A percentile compares a stretch with the other conserved stretches of the same genome.
Conservation (phyloP, 257 asterid genomes). For the Ilex asprella region DNA sequence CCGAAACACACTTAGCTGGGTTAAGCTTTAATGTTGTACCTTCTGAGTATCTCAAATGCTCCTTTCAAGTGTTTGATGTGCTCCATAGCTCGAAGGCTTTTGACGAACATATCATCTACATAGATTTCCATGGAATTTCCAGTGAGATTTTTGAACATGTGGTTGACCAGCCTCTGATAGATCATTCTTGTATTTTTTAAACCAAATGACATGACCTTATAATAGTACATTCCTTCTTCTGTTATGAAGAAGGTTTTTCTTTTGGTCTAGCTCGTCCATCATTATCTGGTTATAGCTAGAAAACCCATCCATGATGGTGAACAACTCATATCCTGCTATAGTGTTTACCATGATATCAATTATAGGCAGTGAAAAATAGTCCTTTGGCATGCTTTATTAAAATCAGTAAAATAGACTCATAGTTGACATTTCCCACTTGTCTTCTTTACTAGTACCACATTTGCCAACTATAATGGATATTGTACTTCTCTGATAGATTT, state of each 20-base stretch:
- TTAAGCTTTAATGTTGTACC: too few species aligned
- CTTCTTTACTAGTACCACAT: too few species aligned
- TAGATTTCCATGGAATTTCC: too few species aligned
- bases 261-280: not conserved
- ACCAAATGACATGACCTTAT: not conserved
- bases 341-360: not conserved
- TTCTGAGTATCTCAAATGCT: not conserved
- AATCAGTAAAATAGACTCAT: not conserved
- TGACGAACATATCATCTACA: not conserved
- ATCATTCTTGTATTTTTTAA: not conserved
- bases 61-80: not conserved
- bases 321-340: not conserved
- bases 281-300: not conserved
- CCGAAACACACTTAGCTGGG: too few species aligned
- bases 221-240: not conserved
- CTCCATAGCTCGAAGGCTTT: not conserved
- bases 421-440: not conserved
- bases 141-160: too few species aligned
- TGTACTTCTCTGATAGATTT: too few species aligned
- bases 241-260: not conserved
- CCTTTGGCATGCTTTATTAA: not conserved
- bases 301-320: not conserved
- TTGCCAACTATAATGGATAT: too few species aligned
- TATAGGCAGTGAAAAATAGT: not conserved
- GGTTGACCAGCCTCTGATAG: too few species aligned